Evolutionary conservation across 2,329 filamentous ascomycete genomes (phyloP).

Genomic region (Zalaria obscura): DNA sequence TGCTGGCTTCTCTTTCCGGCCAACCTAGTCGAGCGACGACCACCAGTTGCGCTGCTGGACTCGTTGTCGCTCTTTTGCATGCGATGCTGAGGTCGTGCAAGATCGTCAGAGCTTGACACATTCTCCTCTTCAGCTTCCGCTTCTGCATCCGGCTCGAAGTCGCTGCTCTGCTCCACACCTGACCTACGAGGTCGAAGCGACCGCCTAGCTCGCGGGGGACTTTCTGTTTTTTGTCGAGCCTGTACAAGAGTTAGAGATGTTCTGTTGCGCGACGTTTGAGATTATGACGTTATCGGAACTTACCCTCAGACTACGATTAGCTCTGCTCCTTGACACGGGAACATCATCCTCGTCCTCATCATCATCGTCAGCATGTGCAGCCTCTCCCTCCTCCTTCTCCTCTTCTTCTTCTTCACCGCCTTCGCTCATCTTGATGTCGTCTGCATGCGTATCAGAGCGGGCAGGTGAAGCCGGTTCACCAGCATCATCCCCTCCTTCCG

Average conservation of each 20-base stretch:
- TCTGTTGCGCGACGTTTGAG: background rate
- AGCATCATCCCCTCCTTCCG: constrained; percentile 18
- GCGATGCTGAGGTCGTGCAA: constrained; percentile 1
- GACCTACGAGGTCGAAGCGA: constrained; percentile 28
- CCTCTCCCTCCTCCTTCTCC: background rate
- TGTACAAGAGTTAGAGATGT: constrained; percentile 13
- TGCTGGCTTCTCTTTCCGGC: constrained; percentile 32
- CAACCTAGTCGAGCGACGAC: constrained; percentile 38
- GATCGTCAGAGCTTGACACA: constrained; percentile 5
- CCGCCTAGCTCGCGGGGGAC: constrained; percentile 20
- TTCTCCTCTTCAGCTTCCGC: constrained; percentile 37
- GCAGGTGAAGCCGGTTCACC: constrained; percentile 5
- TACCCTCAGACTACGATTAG: constrained; percentile 10
- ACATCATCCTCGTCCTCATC: constrained; percentile 25
- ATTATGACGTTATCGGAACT: constrained; percentile 5
- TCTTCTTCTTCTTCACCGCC: constrained; percentile 3
- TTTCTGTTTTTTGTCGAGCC: constrained; percentile 14
- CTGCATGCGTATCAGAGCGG: constrained; percentile 16
- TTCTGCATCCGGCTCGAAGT: constrained; percentile 47
- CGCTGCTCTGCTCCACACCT: constrained; percentile 41
- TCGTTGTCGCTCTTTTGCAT: constrained; percentile 22
- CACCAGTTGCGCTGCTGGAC: constrained; percentile 18
- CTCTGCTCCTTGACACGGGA: constrained; percentile 20
- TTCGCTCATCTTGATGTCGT: background rate
- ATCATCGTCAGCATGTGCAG: constrained; percentile 20